Conservation (phyloP, 768 basidiomycete species). For the Paxillus rubicundulus region DNA sequence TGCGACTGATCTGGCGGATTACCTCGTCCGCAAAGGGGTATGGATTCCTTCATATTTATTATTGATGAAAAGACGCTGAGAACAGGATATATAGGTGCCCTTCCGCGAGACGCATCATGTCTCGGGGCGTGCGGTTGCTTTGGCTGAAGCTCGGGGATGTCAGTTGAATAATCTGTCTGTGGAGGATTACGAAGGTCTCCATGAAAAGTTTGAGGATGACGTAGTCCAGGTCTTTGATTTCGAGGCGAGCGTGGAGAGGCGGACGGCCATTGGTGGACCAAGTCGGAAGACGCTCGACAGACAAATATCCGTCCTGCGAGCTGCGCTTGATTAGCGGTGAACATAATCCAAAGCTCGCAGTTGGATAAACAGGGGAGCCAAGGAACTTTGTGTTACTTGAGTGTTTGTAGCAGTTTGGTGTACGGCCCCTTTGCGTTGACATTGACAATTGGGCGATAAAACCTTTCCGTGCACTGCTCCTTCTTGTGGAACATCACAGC, state of each 20-base stretch:
- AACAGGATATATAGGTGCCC: slow-evolving; percentile 61
- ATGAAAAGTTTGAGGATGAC: slow-evolving; percentile 76
- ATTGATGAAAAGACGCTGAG: background rate
- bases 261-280: slow-evolving; percentile 90
- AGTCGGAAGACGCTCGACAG: slow-evolving; percentile 80
- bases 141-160: slow-evolving; percentile 81
- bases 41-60: slow-evolving; percentile 31
- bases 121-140: slow-evolving; percentile 92
- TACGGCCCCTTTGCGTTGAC: background rate
- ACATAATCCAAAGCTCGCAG: background rate
- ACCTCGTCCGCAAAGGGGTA: slow-evolving; percentile 97
- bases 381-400: background rate
- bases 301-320: slow-evolving; percentile 77
- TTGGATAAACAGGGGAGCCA: background rate
- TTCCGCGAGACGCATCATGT: slow-evolving; percentile 99
- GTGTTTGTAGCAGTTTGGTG: slow-evolving; percentile 6
- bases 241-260: slow-evolving; percentile 90
- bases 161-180: slow-evolving; percentile 80
- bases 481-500: background rate
- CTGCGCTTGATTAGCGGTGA: slow-evolving; percentile 41
- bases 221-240: slow-evolving; percentile 88
- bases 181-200: slow-evolving; percentile 74
- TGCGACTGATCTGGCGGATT: slow-evolving; percentile 98
- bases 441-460: background rate
- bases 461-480: background rate